Evolutionary conservation across 2,329 filamentous ascomycete genomes (phyloP).

Genomic region (Trichophyton schoenleinii): DNA sequence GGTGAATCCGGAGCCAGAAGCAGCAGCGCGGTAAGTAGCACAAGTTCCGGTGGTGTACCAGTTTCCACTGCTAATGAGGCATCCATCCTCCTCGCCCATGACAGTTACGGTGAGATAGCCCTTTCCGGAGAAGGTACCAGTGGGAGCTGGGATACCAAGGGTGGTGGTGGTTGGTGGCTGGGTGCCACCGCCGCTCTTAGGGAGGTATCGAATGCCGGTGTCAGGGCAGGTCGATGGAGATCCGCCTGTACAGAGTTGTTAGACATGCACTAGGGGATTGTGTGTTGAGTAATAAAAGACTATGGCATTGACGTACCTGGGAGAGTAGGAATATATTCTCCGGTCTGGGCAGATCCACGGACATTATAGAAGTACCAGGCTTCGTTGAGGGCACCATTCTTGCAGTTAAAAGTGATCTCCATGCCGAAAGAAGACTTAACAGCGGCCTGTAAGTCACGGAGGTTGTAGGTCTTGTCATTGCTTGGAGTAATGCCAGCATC

Average conservation of each 20-base stretch:
- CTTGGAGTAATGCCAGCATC: constrained; percentile 44
- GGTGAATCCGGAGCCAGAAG: constrained; percentile 36
- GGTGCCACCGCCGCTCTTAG: constrained; percentile 35
- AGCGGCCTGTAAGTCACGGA: constrained; percentile 39
- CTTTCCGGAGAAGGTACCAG: constrained; percentile 39
- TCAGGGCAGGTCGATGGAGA: constrained; percentile 49
- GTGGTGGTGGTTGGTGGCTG: constrained; percentile 8
- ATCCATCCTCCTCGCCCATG: constrained; percentile 41
- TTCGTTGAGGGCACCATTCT: constrained; percentile 38
- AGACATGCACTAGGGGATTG: neutral
- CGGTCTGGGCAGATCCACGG: constrained; percentile 46
- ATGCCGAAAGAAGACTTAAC: constrained; percentile 37
- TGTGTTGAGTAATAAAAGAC: too few species aligned
- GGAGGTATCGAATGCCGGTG: constrained; percentile 52
- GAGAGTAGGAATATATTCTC: constrained; percentile 46
- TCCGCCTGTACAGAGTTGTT: constrained; percentile 28
- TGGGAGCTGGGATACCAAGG: constrained; percentile 1
- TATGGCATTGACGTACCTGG: constrained; percentile 25
- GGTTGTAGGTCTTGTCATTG: constrained; percentile 38
- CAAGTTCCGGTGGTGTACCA: constrained; percentile 54
- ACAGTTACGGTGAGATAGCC: constrained; percentile 43
- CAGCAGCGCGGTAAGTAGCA: constrained; percentile 47
- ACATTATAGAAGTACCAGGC: constrained; percentile 45
- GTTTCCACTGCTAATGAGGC: constrained; percentile 48
- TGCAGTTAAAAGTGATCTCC: constrained; percentile 40